These are phyloP conservation scores for Echium plantagineum DNA, from an alignment of 257 asterid species.

Conservation along the genomic window DNA sequence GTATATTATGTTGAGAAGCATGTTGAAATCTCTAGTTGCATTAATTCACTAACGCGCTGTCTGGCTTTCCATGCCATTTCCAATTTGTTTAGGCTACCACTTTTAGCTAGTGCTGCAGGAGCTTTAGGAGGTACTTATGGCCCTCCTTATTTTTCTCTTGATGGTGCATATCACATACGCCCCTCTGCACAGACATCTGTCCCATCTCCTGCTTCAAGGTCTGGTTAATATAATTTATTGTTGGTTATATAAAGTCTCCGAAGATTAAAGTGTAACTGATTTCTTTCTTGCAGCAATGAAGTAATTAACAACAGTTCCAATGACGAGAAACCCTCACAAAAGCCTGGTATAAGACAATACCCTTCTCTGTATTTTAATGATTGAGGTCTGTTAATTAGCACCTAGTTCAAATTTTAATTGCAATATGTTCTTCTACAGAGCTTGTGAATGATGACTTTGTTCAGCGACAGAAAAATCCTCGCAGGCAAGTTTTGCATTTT, in stretches of 20 bases:
- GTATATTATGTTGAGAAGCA: background rate
- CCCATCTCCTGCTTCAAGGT: slow-evolving; percentile 49
- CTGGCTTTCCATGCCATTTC: background rate
- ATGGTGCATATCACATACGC: slow-evolving; percentile 65
- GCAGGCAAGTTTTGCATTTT: slow-evolving; percentile 38
- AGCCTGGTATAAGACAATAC: slow-evolving; percentile 44
- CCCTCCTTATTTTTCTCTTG: slow-evolving; percentile 62
- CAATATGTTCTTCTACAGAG: slow-evolving; percentile 27
- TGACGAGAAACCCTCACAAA: slow-evolving; percentile 61
- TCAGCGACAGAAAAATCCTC: slow-evolving; percentile 87
- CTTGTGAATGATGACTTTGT: slow-evolving; percentile 52
- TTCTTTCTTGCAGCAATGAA: slow-evolving; percentile 58
- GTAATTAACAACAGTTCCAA: slow-evolving; percentile 31
- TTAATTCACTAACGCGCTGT: background rate
- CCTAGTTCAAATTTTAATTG: background rate
- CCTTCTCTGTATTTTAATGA: slow-evolving; percentile 3
- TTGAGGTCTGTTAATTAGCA: background rate
- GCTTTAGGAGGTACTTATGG: slow-evolving; percentile 76
- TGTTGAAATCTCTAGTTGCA: background rate
- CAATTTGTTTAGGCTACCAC: slow-evolving; percentile 58
- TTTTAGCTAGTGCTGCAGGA: slow-evolving; percentile 91
- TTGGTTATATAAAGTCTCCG: background rate
- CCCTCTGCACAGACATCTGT: slow-evolving; percentile 60
- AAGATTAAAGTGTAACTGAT: background rate
- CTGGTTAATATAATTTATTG: slow-evolving; percentile 10